These are phyloP conservation scores for Saturnispora dispora DNA, from an alignment of 805 yeast species.

Conservation along the genomic window DNA sequence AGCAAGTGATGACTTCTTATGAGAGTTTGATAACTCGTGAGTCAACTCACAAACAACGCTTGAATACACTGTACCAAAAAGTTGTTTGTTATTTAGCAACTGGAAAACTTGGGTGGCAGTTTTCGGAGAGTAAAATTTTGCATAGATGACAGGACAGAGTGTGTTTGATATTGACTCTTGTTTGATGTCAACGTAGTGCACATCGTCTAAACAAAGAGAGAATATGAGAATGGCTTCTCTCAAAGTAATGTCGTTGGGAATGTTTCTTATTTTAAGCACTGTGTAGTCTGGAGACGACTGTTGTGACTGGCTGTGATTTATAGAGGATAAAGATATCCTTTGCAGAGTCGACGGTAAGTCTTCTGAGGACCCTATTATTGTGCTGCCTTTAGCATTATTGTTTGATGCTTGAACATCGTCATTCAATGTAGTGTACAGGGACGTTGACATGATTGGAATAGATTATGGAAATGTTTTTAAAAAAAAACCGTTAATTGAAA, in stretches of 20 bases:
- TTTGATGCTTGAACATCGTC: not conserved
- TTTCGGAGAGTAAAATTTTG: slow-evolving; percentile 36
- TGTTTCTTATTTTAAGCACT: slow-evolving; percentile 38
- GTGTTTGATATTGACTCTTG: slow-evolving; percentile 22
- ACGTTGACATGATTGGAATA: not conserved
- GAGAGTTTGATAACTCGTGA: not conserved
- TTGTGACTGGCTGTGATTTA: slow-evolving; percentile 1
- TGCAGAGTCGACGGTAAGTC: slow-evolving; percentile 11
- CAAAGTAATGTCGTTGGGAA: slow-evolving; percentile 53
- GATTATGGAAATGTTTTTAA: not conserved
- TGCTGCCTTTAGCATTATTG: not conserved
- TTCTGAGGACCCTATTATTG: slow-evolving; percentile 8
- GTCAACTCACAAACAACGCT: slow-evolving; percentile 32
- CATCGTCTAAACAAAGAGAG: slow-evolving; percentile 58
- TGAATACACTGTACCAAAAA: slow-evolving; percentile 43
- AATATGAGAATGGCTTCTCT: slow-evolving; percentile 64
- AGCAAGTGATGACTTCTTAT: slow-evolving; percentile 1
- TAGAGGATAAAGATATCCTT: slow-evolving; percentile 8
- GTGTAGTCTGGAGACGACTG: not conserved
- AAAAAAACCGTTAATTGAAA: not conserved
- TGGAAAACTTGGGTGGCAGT: slow-evolving; percentile 36
- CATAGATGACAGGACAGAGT: slow-evolving; percentile 30
- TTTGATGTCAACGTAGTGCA: slow-evolving; percentile 29
- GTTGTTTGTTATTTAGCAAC: slow-evolving; percentile 32
- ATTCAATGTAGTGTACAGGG: not conserved